phyloP scores from a whole-genome alignment of 2,329 filamentous ascomycete genomes.

The Fusarium siculi region DNA sequence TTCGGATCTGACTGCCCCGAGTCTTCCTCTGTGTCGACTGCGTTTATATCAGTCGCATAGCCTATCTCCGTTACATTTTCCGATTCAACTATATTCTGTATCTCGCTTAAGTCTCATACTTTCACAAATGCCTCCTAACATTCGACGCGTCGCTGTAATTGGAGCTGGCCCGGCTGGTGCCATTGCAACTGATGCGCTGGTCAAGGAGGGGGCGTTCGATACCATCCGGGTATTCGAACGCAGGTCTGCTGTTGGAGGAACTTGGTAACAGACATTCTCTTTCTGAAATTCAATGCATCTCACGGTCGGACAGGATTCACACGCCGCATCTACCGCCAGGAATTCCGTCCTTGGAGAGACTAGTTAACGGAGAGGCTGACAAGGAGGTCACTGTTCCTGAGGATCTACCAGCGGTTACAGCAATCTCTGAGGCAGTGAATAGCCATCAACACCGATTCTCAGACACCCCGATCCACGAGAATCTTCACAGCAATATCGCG shows the following conservation, averaged over 20 bases:
- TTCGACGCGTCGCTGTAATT: constrained; percentile 18
- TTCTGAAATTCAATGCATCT: not conserved
- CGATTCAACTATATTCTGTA: rapidly evolving
- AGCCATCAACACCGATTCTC: constrained; percentile 35
- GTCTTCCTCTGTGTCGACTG: not conserved
- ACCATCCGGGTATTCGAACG: constrained; percentile 28
- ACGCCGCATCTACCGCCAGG: constrained; percentile 11
- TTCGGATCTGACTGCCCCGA: not conserved
- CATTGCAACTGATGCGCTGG: constrained; percentile 29
- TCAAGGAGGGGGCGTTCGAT: constrained; percentile 26
- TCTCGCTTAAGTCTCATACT: rapidly evolving
- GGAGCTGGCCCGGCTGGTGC: constrained; percentile 31
- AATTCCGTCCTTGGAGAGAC: constrained; percentile 1
- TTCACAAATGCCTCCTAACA: not conserved
- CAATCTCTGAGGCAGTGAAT: constrained; percentile 30
- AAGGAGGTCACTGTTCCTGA: constrained; percentile 17
- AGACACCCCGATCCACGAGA: constrained; percentile 11
- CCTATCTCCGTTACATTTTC: not conserved
- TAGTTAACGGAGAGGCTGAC: constrained; percentile 26
- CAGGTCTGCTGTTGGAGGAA: constrained; percentile 9
- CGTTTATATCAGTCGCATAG: not conserved
- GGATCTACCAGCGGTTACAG: constrained; percentile 26
- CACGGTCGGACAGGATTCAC: constrained; percentile 5
- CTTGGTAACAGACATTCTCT: constrained; percentile 4
- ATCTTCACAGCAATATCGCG: constrained; percentile 25